A percentile compares a stretch with the other conserved stretches of the same genome.
Conservation (phyloP, 2,329 filamentous ascomycete species). For the Septoria petroselini region DNA sequence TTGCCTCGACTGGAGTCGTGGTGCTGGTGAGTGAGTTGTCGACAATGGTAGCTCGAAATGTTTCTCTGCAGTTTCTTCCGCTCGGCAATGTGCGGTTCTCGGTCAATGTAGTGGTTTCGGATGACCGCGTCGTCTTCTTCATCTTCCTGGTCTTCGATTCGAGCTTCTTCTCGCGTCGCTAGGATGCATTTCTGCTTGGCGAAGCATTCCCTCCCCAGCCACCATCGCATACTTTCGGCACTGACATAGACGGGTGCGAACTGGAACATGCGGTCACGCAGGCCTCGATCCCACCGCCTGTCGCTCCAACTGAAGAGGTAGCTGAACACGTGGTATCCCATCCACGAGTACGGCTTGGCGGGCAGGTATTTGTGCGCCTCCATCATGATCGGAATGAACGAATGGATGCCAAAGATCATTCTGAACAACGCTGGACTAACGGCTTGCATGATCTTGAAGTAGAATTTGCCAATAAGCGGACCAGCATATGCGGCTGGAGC, state of each 20-base stretch:
- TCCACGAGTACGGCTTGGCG: constrained; percentile 67
- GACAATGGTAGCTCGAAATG: constrained; percentile 33
- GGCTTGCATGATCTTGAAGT: constrained; percentile 86
- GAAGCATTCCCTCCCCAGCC: constrained; percentile 85
- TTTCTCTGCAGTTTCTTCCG: constrained; percentile 34
- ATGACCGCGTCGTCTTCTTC: constrained; percentile 42
- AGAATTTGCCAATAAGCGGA: constrained; percentile 77
- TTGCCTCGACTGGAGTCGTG: constrained; percentile 37
- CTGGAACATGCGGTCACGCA: constrained; percentile 82
- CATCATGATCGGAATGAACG: constrained; percentile 94
- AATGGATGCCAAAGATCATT: constrained; percentile 82
- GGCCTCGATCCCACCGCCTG: constrained; percentile 73
- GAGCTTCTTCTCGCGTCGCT: constrained; percentile 68
- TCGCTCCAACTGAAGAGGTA: constrained; percentile 90
- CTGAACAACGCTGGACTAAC: constrained; percentile 75
- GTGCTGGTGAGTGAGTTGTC: constrained; percentile 33
- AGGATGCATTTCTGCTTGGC: constrained; percentile 82
- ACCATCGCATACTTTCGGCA: constrained; percentile 90
- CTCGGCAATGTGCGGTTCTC: constrained; percentile 30
- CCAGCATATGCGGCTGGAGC: constrained; percentile 90
- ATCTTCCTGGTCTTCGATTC: constrained; percentile 56
- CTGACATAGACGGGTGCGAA: constrained; percentile 89
- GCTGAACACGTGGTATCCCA: constrained; percentile 85
- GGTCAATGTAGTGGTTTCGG: constrained; percentile 38
- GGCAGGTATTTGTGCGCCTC: constrained; percentile 68